Percentiles rank a stretch among this genome's conserved stretches.
These are phyloP conservation scores for Tremellales sp. DNA, from an alignment of 1,284 basidiomycete species.

Conservation along the genomic window DNA sequence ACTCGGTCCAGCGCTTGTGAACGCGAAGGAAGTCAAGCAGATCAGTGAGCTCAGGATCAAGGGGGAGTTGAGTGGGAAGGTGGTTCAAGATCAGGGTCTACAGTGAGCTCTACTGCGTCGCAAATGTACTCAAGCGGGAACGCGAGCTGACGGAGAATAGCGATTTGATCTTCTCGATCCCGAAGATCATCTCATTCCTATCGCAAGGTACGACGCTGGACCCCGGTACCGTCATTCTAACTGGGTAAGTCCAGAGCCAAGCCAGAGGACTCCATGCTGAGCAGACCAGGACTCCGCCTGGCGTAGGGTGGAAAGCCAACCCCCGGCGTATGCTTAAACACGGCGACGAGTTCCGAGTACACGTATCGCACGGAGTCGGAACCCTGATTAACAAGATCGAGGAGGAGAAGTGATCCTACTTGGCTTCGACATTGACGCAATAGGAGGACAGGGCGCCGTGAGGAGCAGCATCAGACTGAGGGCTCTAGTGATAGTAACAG, in stretches of 20 bases:
- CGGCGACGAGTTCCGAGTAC: conserved; percentile 48
- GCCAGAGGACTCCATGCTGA: not conserved
- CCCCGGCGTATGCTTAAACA: conserved; percentile 39
- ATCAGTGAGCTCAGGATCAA: conserved; percentile 31
- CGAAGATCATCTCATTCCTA: conserved; percentile 59
- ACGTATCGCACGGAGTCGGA: conserved; percentile 47
- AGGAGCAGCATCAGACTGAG: too few species aligned
- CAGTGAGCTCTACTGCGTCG: conserved; percentile 29
- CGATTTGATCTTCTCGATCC: conserved; percentile 49
- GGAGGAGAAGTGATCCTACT: conserved; percentile 43
- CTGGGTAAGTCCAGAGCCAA: conserved; percentile 40
- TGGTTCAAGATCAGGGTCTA: conserved; percentile 42
- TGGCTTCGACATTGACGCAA: too few species aligned
- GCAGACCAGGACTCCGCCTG: conserved; percentile 39
- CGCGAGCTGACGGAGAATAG: conserved; percentile 24
- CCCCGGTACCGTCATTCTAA: conserved; percentile 75
- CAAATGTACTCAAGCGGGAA: not conserved
- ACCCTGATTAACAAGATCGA: conserved; percentile 49
- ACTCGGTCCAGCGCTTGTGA: conserved; percentile 47
- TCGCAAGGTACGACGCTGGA: conserved; percentile 81
- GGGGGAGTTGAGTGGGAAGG: conserved; percentile 39
- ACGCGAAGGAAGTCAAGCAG: conserved; percentile 21
- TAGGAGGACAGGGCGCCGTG: too few species aligned
- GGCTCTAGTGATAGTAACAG: too few species aligned
- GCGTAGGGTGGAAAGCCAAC: conserved; percentile 42